A percentile compares a stretch with the other conserved stretches of the same genome.
Evolutionary conservation across 768 basidiomycete species (phyloP).

Genomic region (Russula abietina): DNA sequence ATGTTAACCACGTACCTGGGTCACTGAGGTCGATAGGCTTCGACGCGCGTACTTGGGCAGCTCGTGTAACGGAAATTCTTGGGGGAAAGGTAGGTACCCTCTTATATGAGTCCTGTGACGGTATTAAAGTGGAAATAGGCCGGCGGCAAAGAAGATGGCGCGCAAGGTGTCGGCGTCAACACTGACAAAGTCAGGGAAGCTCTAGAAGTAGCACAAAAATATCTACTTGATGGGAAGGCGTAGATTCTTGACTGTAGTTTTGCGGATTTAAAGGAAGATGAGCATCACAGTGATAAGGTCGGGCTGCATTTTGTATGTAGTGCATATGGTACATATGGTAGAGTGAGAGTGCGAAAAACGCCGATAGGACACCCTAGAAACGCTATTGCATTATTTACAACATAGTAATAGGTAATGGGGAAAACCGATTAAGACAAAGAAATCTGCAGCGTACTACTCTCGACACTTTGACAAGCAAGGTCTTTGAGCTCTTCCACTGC

Average conservation of each 20-base stretch:
- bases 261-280: neutral
- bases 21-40: constrained; percentile 55
- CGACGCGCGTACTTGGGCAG: constrained; percentile 87
- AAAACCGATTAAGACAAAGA: neutral
- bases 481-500: neutral
- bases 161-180: constrained; percentile 81
- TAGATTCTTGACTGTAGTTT: constrained; percentile 1
- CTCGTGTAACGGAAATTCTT: constrained; percentile 65
- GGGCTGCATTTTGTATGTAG: neutral
- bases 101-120: neutral
- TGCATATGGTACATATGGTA: neutral
- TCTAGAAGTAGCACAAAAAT: constrained; percentile 44
- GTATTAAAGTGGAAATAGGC: constrained; percentile 44
- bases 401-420: no score
- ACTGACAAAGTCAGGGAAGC: constrained; percentile 61
- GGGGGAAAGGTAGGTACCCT: constrained; percentile 77
- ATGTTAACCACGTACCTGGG: constrained; percentile 77
- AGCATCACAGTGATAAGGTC: no score
- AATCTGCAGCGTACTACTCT: neutral
- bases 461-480: neutral
- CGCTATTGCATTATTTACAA: no score
- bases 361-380: no score
- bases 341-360: neutral
- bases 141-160: constrained; percentile 90
- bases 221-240: constrained; percentile 16